A percentile compares a stretch with the other conserved stretches of the same genome.
Conservation (phyloP, 1,139 yeast genomes). For the Zygoascus hellenicus region DNA sequence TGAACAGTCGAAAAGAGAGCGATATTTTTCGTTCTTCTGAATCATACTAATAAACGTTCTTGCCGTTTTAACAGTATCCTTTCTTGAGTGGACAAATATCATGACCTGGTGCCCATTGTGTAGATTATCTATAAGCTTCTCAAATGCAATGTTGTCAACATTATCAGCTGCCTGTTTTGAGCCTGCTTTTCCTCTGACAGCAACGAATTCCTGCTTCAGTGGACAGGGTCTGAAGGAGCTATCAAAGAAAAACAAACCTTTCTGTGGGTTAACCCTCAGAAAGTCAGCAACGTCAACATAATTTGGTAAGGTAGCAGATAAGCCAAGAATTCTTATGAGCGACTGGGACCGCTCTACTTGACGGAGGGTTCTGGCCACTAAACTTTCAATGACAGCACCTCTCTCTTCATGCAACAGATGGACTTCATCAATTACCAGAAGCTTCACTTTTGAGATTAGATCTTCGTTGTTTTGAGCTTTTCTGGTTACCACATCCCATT, state of each 20-base stretch:
- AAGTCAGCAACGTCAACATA: constrained; percentile 94
- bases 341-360: constrained; percentile 92
- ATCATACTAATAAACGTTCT: constrained; percentile 68
- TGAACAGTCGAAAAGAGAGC: constrained; percentile 56
- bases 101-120: constrained; percentile 79
- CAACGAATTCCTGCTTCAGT: constrained; percentile 77
- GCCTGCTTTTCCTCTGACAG: constrained; percentile 83
- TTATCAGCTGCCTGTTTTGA: constrained; percentile 67
- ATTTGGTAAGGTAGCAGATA: constrained; percentile 94
- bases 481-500: constrained; percentile 98
- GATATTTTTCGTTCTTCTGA: constrained; percentile 45
- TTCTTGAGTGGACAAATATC: constrained; percentile 95
- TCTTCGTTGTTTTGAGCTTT: constrained; percentile 74
- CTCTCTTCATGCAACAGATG: constrained; percentile 95
- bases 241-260: constrained; percentile 92
- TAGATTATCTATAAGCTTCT: constrained; percentile 64
- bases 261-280: constrained; percentile 79
- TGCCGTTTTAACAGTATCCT: constrained; percentile 84
- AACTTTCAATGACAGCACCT: constrained; percentile 94
- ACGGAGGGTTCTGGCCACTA: constrained; percentile 90
- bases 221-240: constrained; percentile 94
- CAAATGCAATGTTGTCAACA: constrained; percentile 70
- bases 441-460: constrained; percentile 73
- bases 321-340: constrained; percentile 93
- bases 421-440: constrained; percentile 90